Evolutionary conservation across 31 red algal genomes (phyloP).

Genomic region (Porphyra umbilicalis): DNA sequence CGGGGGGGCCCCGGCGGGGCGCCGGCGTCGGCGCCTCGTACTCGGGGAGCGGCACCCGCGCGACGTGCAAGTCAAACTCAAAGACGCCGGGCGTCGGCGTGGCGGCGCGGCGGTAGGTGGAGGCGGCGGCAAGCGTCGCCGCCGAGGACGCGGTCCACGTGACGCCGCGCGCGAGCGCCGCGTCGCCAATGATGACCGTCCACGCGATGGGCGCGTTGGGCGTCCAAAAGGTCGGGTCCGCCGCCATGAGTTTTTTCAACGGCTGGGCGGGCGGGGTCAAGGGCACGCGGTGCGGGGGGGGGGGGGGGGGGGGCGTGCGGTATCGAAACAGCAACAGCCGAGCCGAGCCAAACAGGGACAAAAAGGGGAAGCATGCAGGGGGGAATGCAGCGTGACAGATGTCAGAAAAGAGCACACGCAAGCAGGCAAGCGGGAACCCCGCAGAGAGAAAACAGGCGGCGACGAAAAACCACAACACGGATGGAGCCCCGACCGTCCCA

Average conservation of each 20-base stretch:
- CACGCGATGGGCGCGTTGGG: not conserved
- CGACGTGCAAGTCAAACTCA: not conserved
- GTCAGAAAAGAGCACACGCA: not conserved
- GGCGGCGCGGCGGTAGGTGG: not conserved
- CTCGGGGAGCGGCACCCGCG: not conserved
- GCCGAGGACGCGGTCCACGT: not conserved
- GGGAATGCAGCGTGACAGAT: not conserved
- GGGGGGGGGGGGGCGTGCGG: too few species aligned
- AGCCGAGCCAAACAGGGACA: not conserved
- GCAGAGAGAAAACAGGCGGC: not conserved
- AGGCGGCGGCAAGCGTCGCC: not conserved
- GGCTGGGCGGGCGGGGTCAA: not conserved
- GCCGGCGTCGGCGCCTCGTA: not conserved
- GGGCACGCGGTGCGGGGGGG: too few species aligned
- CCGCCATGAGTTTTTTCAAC: not conserved
- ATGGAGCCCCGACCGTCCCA: not conserved
- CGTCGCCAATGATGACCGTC: not conserved
- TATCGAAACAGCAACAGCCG: not conserved
- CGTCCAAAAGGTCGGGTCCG: not conserved
- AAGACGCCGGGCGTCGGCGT: not conserved
- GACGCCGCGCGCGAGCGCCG: not conserved
- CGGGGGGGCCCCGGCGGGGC: not conserved
- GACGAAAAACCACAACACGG: not conserved
- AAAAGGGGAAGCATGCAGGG: not conserved
- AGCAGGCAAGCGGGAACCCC: not conserved